phyloP scores from a whole-genome alignment of 1,139 yeast genomes.

The Suhomyces taliae region DNA sequence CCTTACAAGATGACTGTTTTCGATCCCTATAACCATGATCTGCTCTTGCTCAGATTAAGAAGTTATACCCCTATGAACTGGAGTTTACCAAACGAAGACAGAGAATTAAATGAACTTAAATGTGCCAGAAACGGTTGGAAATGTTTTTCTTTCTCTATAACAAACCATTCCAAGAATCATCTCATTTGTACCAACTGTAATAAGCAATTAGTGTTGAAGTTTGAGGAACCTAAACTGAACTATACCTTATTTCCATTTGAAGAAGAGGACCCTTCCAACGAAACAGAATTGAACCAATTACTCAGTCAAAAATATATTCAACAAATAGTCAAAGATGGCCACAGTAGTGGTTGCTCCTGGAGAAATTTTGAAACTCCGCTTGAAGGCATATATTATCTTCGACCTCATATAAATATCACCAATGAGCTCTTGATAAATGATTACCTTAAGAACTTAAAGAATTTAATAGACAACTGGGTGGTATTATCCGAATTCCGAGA shows the following conservation, averaged over 20 bases:
- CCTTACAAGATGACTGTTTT: slow-evolving; percentile 21
- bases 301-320: slow-evolving; percentile 26
- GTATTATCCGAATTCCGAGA: slow-evolving; percentile 18
- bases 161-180: slow-evolving; percentile 29
- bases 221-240: slow-evolving; percentile 7
- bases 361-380: slow-evolving; percentile 36
- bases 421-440: slow-evolving; percentile 27
- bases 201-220: slow-evolving; percentile 29
- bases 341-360: slow-evolving; percentile 39
- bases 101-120: slow-evolving; percentile 30
- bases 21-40: slow-evolving; percentile 36
- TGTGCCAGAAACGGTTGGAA: slow-evolving; percentile 48
- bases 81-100: slow-evolving; percentile 25
- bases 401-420: slow-evolving; percentile 36
- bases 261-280: slow-evolving; percentile 6
- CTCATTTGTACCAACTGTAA: slow-evolving; percentile 37
- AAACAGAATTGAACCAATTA: slow-evolving; percentile 21
- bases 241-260: slow-evolving; percentile 7
- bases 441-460: slow-evolving; percentile 30
- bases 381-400: slow-evolving; percentile 36
- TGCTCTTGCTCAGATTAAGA: slow-evolving; percentile 28
- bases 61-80: slow-evolving; percentile 39
- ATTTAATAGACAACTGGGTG: slow-evolving; percentile 28
- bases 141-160: slow-evolving; percentile 30
- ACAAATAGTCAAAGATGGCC: slow-evolving; percentile 29